Evolutionary conservation across 1,284 basidiomycete species (phyloP), one percentile per base, ranked within the genome.

Genomic region (Wallemia hederae): DNA sequence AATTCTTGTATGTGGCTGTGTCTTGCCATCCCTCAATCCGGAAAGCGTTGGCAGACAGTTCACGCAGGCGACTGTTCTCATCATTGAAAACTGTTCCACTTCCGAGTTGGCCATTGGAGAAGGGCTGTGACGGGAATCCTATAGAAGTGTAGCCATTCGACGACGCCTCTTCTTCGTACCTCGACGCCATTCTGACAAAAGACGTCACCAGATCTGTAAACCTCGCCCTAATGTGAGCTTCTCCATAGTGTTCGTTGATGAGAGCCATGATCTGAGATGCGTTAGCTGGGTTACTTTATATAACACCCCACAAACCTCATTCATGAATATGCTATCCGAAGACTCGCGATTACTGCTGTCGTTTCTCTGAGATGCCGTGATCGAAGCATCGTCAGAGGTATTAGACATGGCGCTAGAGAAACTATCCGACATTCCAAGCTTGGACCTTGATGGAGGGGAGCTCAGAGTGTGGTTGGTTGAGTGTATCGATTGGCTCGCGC

Each of bases 321-420:
- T 88, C 68, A 96, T 85, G 70, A 96, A 92, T 15, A 82, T 64
- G 65, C 80, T 83, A 67, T 96, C 91, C 27, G 78, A 73, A 62
- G 77, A 80, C 64, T 84, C 85, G 34, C 73, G 67, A 66, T 80
- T 82, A 55, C 74, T 74, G 1, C 72, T 65, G 59, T 74, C 74
- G 61, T 82, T 80, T 2, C 70, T 72, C 69, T 72, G 75, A 29
- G 22, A 59, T 5, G 68, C 63, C 72, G 39, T 11, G 5, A 49
- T 49, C 5, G 39, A 49, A n/a, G 9, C 39, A 49, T 49, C 39
- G 22, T 49, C 39, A 14, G 39, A 49, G 19, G 39, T 22, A 49
- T 49, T 49, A 3, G 39, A 49, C 39, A 49, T 49, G 11, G 39
- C 39, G n/a, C 39, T 49, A 49, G 39, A 49, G n/a, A 49, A 49